These are phyloP conservation scores for Mortierella sp. DNA, from an alignment of 371 early-diverging fungal species.

Conservation along the genomic window DNA sequence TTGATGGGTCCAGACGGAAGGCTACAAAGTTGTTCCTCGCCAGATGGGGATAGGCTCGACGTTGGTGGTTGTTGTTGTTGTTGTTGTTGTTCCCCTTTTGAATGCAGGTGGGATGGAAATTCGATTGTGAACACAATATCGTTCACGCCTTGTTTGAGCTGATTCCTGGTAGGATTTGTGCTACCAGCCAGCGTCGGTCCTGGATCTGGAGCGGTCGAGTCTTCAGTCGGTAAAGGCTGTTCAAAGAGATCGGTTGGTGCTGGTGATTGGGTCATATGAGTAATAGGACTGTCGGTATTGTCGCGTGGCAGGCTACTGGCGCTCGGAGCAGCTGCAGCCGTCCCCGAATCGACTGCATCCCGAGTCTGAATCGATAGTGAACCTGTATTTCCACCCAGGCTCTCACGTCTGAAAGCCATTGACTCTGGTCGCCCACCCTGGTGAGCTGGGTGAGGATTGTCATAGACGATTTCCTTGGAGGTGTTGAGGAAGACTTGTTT, in stretches of 20 bases:
- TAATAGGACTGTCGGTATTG: constrained; percentile 14
- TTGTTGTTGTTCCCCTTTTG: background rate
- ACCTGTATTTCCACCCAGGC: too few relatives aligned
- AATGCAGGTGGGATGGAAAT: constrained; percentile 33
- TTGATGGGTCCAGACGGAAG: constrained; percentile 40
- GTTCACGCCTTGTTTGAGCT: constrained; percentile 34
- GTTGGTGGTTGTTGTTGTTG: background rate
- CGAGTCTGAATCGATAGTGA: too few relatives aligned
- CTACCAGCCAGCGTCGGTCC: background rate
- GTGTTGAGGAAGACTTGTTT: constrained; percentile 30
- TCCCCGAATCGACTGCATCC: too few relatives aligned
- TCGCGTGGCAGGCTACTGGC: constrained; percentile 6
- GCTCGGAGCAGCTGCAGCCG: too few relatives aligned
- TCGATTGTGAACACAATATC: constrained; percentile 43
- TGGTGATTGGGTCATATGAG: background rate
- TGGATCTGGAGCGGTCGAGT: constrained; percentile 16
- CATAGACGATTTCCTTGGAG: constrained; percentile 20
- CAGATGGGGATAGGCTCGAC: background rate
- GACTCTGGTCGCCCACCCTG: too few relatives aligned
- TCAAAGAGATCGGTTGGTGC: too few relatives aligned
- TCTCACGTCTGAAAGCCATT: too few relatives aligned
- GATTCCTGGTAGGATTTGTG: constrained; percentile 9
- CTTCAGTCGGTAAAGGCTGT: background rate
- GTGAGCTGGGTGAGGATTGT: constrained; percentile 1
- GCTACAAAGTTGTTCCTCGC: constrained; percentile 2